Conservation (phyloP, 2,329 filamentous ascomycete genomes). For the Exophiala sideris region DNA sequence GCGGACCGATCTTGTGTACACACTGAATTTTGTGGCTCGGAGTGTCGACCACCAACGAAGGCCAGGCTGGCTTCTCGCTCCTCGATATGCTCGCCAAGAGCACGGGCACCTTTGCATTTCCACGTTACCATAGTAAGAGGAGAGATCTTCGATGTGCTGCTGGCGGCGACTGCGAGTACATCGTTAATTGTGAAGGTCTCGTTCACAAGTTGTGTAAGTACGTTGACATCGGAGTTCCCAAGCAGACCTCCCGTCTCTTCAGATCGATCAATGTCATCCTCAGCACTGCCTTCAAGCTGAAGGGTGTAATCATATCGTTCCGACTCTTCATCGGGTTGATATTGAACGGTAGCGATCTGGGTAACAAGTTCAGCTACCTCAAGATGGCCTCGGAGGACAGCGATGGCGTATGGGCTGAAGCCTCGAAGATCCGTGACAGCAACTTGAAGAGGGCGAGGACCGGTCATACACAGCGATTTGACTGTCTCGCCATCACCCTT, state of each 20-base stretch:
- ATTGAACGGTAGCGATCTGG: slow-evolving; percentile 68
- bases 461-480: slow-evolving; percentile 59
- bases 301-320: slow-evolving; percentile 45
- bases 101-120: slow-evolving; percentile 35
- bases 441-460: slow-evolving; percentile 64
- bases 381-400: slow-evolving; percentile 63
- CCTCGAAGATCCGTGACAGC: slow-evolving; percentile 52
- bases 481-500: slow-evolving; percentile 63
- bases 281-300: slow-evolving; percentile 24
- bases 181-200: slow-evolving; percentile 73
- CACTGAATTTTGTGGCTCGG: neutral
- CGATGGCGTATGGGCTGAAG: slow-evolving; percentile 65
- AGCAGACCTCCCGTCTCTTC: slow-evolving; percentile 36
- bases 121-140: slow-evolving; percentile 54
- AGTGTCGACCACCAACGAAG: neutral
- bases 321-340: slow-evolving; percentile 54
- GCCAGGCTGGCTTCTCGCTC: slow-evolving; percentile 5
- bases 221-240: slow-evolving; percentile 30
- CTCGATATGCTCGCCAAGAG: slow-evolving; percentile 31
- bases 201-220: slow-evolving; percentile 55
- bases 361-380: slow-evolving; percentile 64
- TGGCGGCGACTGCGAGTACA: slow-evolving; percentile 64
- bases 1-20: neutral
- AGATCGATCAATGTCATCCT: slow-evolving; percentile 38
- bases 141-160: slow-evolving; percentile 62